Base-by-base conservation (phyloP, 345 rosid species). In the Rhodomyrtus tomentosa region DNA sequence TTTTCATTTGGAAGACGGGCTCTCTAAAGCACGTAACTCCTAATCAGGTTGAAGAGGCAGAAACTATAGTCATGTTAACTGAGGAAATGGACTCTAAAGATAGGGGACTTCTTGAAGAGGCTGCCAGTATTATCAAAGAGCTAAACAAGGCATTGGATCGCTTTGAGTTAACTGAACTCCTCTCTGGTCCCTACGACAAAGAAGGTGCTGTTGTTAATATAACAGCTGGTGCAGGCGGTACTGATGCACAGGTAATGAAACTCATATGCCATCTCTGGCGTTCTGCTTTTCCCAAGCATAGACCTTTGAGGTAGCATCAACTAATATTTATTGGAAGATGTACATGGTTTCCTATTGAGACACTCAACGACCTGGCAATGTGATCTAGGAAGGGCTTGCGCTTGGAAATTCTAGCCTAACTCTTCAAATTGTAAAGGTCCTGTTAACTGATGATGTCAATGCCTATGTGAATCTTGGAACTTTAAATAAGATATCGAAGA, bases 221-320 rank as follows among this genome's bases (percentile, higher is more conserved):
- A 82, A 89, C 97, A 4, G 99, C 99, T 87, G 99, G 99, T 85
- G 99, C 99, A 84, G 99, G 99, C 38, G 99, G 99, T 80, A 95
- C 99, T 45, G 99, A 96, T 87, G 99, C 99, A 21, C 99, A 96
- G 98, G 99, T 95, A 91, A 83, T 82, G 86, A 87, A 82, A 68
- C 32, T 21, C 72, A 59, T 62, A 58, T 76, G 49, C 25, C 16
- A 32, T 53, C 42, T 76, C 50, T 1, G 82, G 49, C 50, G 48
- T 58, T n/a, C 45, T 58, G 79, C 54, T n/a, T 38, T 25, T 45
- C 45, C n/a, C 5, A 5, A 24, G 32, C 52, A 58, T 83, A 24
- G 76, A 68, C 40, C 25, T 18, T 32, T 68, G 76, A 68, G 40
- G 25, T 22, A 32, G 74, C 2, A 36, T 36, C 45, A 18, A 68